A percentile compares a stretch with the other conserved stretches of the same genome.
These are phyloP conservation scores for Yamadazyma oceani DNA, from an alignment of 1,139 yeast genomes.

Conservation along the genomic window DNA sequence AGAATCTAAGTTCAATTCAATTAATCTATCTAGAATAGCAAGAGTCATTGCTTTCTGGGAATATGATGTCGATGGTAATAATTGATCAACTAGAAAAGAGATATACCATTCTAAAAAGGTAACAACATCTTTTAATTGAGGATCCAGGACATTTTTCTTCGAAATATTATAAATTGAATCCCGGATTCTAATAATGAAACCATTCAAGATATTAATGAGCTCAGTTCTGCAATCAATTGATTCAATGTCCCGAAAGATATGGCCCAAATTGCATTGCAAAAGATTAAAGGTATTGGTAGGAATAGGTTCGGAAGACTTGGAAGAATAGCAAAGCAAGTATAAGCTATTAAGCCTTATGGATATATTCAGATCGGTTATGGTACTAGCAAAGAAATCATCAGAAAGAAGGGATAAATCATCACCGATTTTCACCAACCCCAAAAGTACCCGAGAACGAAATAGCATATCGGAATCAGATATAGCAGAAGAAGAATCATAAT, in stretches of 20 bases:
- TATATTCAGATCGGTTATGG: slow-evolving; percentile 6
- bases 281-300: slow-evolving; percentile 42
- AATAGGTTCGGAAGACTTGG: slow-evolving; percentile 61
- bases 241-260: slow-evolving; percentile 42
- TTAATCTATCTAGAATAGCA: slow-evolving; percentile 46
- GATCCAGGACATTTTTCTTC: slow-evolving; percentile 30
- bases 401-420: slow-evolving; percentile 53
- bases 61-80: slow-evolving; percentile 71
- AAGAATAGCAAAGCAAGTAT: slow-evolving; percentile 58
- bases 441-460: slow-evolving; percentile 36
- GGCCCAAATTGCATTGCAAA: slow-evolving; percentile 5
- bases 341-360: slow-evolving; percentile 57
- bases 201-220: slow-evolving; percentile 58
- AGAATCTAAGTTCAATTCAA: slow-evolving; percentile 58
- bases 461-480: too few species aligned
- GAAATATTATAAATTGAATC: slow-evolving; percentile 62
- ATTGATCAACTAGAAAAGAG: slow-evolving; percentile 35
- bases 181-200: slow-evolving; percentile 59
- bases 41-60: slow-evolving; percentile 56
- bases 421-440: slow-evolving; percentile 64
- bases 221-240: slow-evolving; percentile 69
- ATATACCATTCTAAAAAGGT: slow-evolving; percentile 47
- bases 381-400: slow-evolving; percentile 10
- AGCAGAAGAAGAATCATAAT: too few species aligned
- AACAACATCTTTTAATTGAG: slow-evolving; percentile 26